phyloP scores from a whole-genome alignment of 2,329 filamentous ascomycete genomes.

The Ophiognomonia clavigignenti-juglandacearum region DNA sequence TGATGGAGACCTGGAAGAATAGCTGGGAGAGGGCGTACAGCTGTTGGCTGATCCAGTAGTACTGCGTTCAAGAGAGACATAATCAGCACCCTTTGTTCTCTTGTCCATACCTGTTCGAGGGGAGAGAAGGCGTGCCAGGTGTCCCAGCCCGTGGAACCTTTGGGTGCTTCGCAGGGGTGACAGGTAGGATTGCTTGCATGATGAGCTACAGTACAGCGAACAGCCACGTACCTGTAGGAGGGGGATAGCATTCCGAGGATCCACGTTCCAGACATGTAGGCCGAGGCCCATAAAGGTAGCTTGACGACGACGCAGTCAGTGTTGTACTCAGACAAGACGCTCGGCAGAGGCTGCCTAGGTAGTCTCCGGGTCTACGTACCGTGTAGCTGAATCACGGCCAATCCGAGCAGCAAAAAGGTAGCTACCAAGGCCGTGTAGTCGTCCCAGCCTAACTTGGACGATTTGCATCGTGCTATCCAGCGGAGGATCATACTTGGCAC shows the following conservation, averaged over 20 bases:
- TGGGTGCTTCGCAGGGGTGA: no score
- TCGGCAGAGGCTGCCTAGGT: background rate
- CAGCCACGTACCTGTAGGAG: conserved; percentile 2
- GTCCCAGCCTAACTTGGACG: conserved; percentile 7
- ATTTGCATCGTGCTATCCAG: conserved; percentile 4
- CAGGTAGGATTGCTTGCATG: no score
- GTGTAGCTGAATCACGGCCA: background rate
- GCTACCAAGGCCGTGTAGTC: conserved; percentile 8
- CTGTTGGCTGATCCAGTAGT: conserved; percentile 6
- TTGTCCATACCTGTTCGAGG: no score
- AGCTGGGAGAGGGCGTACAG: conserved; percentile 7
- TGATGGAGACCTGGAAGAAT: conserved; percentile 2
- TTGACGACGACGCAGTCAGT: no score
- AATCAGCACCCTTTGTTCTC: no score
- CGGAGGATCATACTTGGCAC: conserved; percentile 7
- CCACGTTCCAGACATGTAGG: conserved; percentile 6
- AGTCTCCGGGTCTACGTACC: background rate
- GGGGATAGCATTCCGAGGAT: conserved; percentile 7
- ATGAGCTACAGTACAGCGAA: no score
- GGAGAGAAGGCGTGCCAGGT: no score
- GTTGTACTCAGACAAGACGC: no score
- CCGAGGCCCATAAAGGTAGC: conserved; percentile 5
- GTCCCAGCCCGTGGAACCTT: no score
- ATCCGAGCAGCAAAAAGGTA: background rate
- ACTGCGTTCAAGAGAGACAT: no score